Evolutionary conservation across 495 filamentous ascomycete species (phyloP).

Genomic region (Penicillium nucicola): DNA sequence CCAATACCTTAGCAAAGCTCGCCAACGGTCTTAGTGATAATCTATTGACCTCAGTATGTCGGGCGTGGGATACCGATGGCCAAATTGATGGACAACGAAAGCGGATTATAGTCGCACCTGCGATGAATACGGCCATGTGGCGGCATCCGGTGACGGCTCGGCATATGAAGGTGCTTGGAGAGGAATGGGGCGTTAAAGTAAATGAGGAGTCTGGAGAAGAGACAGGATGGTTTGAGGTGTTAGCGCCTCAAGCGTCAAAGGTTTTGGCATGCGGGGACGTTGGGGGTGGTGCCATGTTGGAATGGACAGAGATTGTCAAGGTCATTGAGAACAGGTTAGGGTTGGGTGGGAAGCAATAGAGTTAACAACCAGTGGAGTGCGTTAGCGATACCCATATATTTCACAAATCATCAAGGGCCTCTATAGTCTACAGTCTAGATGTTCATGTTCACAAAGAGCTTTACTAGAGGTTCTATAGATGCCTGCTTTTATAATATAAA

Average conservation of each 20-base stretch:
- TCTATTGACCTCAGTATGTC: conserved; percentile 58
- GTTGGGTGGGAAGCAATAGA: neutral
- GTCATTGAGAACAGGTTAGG: conserved; percentile 42
- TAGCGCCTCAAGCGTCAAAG: conserved; percentile 57
- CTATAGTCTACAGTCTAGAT: no score
- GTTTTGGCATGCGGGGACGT: conserved; percentile 68
- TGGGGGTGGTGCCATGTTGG: conserved; percentile 64
- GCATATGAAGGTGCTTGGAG: conserved; percentile 58
- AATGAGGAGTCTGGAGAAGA: conserved; percentile 13
- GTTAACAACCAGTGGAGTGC: no score
- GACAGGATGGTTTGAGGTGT: conserved; percentile 65
- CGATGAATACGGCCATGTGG: conserved; percentile 81
- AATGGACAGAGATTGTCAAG: conserved; percentile 60
- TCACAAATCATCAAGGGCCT: no score
- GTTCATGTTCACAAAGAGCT: no score
- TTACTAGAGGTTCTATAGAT: no score
- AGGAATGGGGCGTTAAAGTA: conserved; percentile 55
- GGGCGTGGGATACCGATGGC: conserved; percentile 74
- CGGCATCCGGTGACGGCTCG: conserved; percentile 64
- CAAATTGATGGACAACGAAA: conserved; percentile 42
- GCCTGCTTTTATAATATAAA: no score
- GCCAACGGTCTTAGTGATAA: conserved; percentile 55
- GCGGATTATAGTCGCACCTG: conserved; percentile 59
- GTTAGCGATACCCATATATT: no score
- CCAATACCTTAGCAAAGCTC: conserved; percentile 71